A percentile compares a stretch with the other conserved stretches of the same genome.
These are phyloP conservation scores for Boletus rubroflammeus DNA, from an alignment of 768 basidiomycete genomes.

Conservation along the genomic window DNA sequence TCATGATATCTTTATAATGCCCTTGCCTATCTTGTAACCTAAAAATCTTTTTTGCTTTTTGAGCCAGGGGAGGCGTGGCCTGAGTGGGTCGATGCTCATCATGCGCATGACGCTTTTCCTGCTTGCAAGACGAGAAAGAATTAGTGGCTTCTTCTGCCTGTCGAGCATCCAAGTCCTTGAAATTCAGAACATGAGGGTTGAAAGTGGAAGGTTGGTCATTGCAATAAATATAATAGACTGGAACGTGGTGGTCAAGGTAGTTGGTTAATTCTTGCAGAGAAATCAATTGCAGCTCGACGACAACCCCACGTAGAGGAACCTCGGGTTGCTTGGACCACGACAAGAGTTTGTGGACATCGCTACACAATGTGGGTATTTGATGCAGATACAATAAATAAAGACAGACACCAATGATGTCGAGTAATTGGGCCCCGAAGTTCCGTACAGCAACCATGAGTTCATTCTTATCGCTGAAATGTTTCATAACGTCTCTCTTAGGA, in stretches of 20 bases:
- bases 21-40: background rate
- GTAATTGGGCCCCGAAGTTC: no score
- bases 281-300: background rate
- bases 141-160: background rate
- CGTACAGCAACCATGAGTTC: no score
- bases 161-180: background rate
- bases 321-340: background rate
- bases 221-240: background rate
- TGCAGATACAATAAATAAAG: background rate
- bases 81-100: background rate
- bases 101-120: background rate
- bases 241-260: background rate
- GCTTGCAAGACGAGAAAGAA: background rate
- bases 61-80: background rate
- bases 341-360: background rate
- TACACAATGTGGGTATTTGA: no score
- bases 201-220: background rate
- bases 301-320: background rate
- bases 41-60: background rate
- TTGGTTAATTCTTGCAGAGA: background rate
- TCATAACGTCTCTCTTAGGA: no score
- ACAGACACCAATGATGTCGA: background rate
- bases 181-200: background rate
- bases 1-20: background rate
- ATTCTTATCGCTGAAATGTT: no score